phyloP scores from a whole-genome alignment of 2,329 filamentous ascomycete genomes.

The Venturia oleaginea region DNA sequence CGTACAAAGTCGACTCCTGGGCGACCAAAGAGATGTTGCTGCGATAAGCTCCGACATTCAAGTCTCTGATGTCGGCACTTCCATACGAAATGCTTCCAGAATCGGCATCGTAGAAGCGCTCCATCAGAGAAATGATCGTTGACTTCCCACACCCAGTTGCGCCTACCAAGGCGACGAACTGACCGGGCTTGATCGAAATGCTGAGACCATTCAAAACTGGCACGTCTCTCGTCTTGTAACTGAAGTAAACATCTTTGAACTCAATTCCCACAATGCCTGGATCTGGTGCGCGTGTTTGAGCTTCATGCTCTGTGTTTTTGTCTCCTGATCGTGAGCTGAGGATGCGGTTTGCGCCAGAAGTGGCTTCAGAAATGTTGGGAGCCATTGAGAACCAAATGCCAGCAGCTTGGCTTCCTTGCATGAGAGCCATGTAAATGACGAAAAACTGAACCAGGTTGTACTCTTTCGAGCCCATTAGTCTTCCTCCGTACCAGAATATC shows the following conservation, averaged over 20 bases:
- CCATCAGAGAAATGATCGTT: slow-evolving; percentile 53
- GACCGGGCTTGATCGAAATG: slow-evolving; percentile 44
- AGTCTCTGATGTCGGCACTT: slow-evolving; percentile 26
- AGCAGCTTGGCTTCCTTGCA: slow-evolving; percentile 34
- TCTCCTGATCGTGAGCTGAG: slow-evolving; percentile 24
- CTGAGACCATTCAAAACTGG: slow-evolving; percentile 38
- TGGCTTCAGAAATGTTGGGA: slow-evolving; percentile 31
- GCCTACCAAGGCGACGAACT: slow-evolving; percentile 63
- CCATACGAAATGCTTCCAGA: slow-evolving; percentile 54
- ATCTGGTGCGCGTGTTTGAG: slow-evolving; percentile 16
- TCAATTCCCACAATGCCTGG: slow-evolving; percentile 21
- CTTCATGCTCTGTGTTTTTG: slow-evolving; percentile 15
- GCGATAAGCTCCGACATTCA: slow-evolving; percentile 32
- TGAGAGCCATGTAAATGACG: slow-evolving; percentile 43
- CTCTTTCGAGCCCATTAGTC: slow-evolving; percentile 34
- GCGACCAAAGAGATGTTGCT: slow-evolving; percentile 34
- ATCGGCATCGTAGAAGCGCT: slow-evolving; percentile 58
- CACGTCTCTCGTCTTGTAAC: slow-evolving; percentile 21
- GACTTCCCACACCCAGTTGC: slow-evolving; percentile 65
- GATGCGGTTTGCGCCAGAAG: slow-evolving; percentile 29
- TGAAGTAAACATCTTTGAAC: slow-evolving; percentile 18
- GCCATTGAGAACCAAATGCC: slow-evolving; percentile 36
- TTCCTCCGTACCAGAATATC: slow-evolving; percentile 45
- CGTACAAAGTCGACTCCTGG: slow-evolving; percentile 39
- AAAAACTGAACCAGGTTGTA: slow-evolving; percentile 42